These are phyloP conservation scores for Lunasporangiospora selenospora DNA, from an alignment of 192 early-diverging fungal species.

Conservation along the genomic window DNA sequence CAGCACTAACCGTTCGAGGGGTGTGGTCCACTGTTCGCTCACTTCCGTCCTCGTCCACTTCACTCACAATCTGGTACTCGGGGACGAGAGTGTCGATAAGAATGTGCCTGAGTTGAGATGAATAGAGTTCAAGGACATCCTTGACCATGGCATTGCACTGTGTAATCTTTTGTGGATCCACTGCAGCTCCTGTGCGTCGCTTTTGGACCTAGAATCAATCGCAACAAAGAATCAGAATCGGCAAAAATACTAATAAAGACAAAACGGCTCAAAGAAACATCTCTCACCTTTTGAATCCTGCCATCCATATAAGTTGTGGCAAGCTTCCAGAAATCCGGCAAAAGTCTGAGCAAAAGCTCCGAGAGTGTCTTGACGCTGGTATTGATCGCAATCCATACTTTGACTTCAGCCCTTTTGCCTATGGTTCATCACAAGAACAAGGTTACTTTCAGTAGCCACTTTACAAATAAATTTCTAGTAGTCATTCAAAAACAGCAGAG, in stretches of 20 bases:
- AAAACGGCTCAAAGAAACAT: background rate
- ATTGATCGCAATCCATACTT: constrained; percentile 75
- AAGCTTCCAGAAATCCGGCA: constrained; percentile 95
- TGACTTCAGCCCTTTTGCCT: constrained; percentile 70
- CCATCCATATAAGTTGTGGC: constrained; percentile 89
- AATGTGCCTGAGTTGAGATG: constrained; percentile 59
- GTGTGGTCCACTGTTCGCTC: constrained; percentile 22
- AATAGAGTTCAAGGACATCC: constrained; percentile 68
- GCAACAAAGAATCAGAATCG: background rate
- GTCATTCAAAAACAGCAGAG: too few species aligned
- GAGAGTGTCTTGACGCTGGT: constrained; percentile 78
- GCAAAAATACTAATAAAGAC: background rate
- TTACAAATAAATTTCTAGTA: constrained; percentile 10
- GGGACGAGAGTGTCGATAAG: constrained; percentile 54
- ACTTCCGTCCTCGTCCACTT: background rate
- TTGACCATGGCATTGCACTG: constrained; percentile 71
- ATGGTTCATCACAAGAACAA: background rate
- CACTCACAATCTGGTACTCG: constrained; percentile 39
- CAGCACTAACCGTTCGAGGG: constrained; percentile 64
- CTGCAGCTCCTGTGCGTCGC: constrained; percentile 43
- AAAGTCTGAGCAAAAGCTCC: constrained; percentile 69
- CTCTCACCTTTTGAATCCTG: constrained; percentile 64
- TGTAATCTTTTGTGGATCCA: constrained; percentile 68
- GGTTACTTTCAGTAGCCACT: background rate
- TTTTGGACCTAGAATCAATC: constrained; percentile 24